Percentiles rank a stretch among this genome's conserved stretches.
Conservation (phyloP, 2,329 filamentous ascomycete genomes). For the Dactylella cylindrospora region DNA sequence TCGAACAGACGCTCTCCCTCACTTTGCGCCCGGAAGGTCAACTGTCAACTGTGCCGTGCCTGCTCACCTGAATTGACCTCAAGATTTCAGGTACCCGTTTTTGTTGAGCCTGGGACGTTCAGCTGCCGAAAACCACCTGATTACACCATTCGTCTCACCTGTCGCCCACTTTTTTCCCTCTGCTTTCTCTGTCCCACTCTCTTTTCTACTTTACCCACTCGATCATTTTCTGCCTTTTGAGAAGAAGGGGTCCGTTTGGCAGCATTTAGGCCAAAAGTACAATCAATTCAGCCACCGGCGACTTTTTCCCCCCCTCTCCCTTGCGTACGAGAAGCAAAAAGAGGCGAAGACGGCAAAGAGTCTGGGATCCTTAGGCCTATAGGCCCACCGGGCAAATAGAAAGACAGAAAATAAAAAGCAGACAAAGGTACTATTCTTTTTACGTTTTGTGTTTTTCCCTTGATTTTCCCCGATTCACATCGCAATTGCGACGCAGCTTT, state of each 20-base stretch:
- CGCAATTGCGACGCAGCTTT: conserved; percentile 18
- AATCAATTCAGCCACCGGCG: conserved; percentile 6
- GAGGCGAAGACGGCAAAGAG: too few relatives aligned
- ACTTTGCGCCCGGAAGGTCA: neutral
- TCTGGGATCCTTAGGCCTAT: too few relatives aligned
- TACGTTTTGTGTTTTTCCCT: neutral
- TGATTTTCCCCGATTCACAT: neutral
- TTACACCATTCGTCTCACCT: conserved; percentile 4
- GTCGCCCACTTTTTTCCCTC: neutral
- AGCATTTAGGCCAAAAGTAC: neutral
- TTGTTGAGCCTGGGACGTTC: too few relatives aligned
- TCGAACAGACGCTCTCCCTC: neutral
- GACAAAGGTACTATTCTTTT: too few relatives aligned
- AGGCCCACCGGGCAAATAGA: too few relatives aligned
- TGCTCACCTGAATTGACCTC: conserved; percentile 22
- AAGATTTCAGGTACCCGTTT: conserved; percentile 41
- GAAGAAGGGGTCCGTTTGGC: neutral
- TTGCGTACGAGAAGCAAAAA: too few relatives aligned
- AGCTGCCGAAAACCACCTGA: conserved; percentile 35
- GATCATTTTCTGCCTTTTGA: too few relatives aligned
- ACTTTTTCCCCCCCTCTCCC: neutral
- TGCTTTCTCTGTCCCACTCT: neutral
- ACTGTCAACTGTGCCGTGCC: too few relatives aligned
- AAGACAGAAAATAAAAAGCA: too few relatives aligned
- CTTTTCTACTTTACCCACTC: too few relatives aligned